phyloP scores from a whole-genome alignment of 441 rosid genomes.

The Brassica balearica region DNA sequence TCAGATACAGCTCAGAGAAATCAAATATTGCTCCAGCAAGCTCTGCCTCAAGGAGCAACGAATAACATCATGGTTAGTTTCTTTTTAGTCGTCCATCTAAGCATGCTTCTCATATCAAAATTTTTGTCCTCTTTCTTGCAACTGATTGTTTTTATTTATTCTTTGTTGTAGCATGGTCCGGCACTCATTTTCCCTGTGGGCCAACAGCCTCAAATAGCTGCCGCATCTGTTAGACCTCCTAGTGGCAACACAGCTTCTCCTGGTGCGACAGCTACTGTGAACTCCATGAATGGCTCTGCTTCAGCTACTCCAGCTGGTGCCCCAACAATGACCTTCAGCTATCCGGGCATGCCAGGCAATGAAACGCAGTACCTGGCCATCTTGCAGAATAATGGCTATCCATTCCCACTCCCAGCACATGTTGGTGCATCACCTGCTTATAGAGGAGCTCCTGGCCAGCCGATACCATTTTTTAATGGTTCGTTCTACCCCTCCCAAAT shows the following conservation, averaged over 20 bases:
- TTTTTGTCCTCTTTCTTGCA: not conserved
- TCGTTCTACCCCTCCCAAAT: constrained; percentile 92
- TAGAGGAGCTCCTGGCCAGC: constrained; percentile 74
- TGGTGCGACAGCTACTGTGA: constrained; percentile 49
- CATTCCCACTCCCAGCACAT: constrained; percentile 88
- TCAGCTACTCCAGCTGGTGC: constrained; percentile 60
- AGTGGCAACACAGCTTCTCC: constrained; percentile 49
- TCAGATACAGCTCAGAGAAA: constrained; percentile 78
- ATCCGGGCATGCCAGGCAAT: constrained; percentile 74
- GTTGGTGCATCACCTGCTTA: constrained; percentile 75
- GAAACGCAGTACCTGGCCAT: constrained; percentile 95
- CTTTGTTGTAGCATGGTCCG: constrained; percentile 68
- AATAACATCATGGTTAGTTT: constrained; percentile 72
- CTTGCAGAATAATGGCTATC: constrained; percentile 77
- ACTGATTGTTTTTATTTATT: not conserved
- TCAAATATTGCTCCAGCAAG: constrained; percentile 83
- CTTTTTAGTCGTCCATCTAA: not conserved
- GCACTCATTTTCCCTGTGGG: constrained; percentile 88
- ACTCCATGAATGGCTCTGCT: constrained; percentile 57
- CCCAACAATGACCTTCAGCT: constrained; percentile 82
- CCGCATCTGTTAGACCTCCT: constrained; percentile 71
- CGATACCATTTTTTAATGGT: constrained; percentile 81
- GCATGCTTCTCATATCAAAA: constrained; percentile 4
- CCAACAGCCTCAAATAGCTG: constrained; percentile 67
- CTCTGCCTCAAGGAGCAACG: constrained; percentile 82